Evolutionary conservation across 73 alveolate genomes (phyloP).

Genomic region (Stentor coeruleus): DNA sequence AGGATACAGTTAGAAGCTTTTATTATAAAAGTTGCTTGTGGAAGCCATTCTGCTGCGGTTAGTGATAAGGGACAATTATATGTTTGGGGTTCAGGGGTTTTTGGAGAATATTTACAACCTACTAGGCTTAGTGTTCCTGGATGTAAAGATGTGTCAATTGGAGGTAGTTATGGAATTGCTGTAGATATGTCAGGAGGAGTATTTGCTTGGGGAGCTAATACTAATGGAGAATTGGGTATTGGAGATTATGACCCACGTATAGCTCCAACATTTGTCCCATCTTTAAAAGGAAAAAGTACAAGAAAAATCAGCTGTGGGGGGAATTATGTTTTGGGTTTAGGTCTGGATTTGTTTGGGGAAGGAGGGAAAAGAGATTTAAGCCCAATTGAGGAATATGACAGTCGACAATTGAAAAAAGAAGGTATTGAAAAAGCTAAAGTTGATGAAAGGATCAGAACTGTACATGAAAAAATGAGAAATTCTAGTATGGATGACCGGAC

Average conservation of each 20-base stretch:
- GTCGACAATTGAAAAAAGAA: background rate
- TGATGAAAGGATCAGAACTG: background rate
- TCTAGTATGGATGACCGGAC: no score
- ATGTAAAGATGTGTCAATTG: conserved; percentile 32
- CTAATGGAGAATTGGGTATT: conserved; percentile 46
- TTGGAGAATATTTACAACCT: conserved; percentile 43
- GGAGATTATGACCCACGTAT: conserved; percentile 38
- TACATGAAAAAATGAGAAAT: background rate
- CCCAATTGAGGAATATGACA: background rate
- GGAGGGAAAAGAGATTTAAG: background rate
- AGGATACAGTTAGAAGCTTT: conserved; percentile 39
- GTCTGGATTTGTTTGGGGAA: conserved; percentile 14
- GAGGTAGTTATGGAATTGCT: conserved; percentile 38
- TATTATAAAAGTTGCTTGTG: conserved; percentile 48
- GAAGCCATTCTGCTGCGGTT: conserved; percentile 50
- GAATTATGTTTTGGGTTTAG: conserved; percentile 24
- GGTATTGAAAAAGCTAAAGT: background rate
- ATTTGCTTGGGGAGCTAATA: conserved; percentile 49
- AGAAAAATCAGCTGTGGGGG: conserved; percentile 34
- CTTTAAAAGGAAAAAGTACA: conserved; percentile 36
- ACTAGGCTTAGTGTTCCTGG: conserved; percentile 26
- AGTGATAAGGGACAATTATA: conserved; percentile 29
- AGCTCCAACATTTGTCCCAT: conserved; percentile 34
- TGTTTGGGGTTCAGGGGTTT: conserved; percentile 54
- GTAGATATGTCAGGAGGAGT: conserved; percentile 33